Conservation (phyloP, 2,329 filamentous ascomycete species). For the Ambrosiella xylebori region DNA sequence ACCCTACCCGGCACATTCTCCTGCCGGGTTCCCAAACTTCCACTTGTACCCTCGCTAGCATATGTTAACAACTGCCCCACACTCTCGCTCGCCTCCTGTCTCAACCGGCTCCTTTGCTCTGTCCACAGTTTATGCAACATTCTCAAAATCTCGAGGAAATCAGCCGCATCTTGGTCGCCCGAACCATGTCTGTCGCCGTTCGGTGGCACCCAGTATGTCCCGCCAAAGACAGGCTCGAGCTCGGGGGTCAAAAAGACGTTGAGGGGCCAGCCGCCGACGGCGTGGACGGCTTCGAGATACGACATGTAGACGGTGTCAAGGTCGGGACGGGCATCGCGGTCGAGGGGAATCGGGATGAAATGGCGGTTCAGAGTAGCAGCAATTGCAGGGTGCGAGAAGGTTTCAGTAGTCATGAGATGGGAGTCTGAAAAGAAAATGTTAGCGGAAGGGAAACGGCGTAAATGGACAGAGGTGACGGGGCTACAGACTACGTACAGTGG, state of each 20-base stretch:
- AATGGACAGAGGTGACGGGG: constrained; percentile 9
- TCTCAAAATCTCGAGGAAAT: constrained; percentile 66
- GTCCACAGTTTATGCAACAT: constrained; percentile 64
- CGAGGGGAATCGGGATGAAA: constrained; percentile 84
- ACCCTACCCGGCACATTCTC: background rate
- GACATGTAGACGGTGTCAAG: constrained; percentile 97
- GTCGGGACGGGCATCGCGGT: constrained; percentile 85
- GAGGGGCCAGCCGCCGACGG: constrained; percentile 79
- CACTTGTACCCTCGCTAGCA: constrained; percentile 53
- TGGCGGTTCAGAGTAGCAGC: constrained; percentile 66
- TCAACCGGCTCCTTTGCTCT: constrained; percentile 66
- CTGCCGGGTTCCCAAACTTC: constrained; percentile 1
- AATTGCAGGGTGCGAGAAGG: constrained; percentile 68
- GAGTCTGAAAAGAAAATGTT: constrained; percentile 37
- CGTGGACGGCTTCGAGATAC: constrained; percentile 86
- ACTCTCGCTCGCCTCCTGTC: constrained; percentile 69
- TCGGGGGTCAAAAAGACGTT: constrained; percentile 95
- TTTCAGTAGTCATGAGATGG: constrained; percentile 85
- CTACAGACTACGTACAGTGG: constrained; percentile 51
- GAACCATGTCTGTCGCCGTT: constrained; percentile 21
- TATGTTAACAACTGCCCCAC: constrained; percentile 69
- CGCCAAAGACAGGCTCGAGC: constrained; percentile 84
- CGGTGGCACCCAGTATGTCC: constrained; percentile 86
- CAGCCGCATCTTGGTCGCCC: constrained; percentile 32
- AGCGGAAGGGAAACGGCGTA: background rate